Percentiles rank a stretch among this genome's conserved stretches.
These are phyloP conservation scores for Papiliotrema fonsecae DNA, from an alignment of 1,284 basidiomycete genomes.

Conservation along the genomic window DNA sequence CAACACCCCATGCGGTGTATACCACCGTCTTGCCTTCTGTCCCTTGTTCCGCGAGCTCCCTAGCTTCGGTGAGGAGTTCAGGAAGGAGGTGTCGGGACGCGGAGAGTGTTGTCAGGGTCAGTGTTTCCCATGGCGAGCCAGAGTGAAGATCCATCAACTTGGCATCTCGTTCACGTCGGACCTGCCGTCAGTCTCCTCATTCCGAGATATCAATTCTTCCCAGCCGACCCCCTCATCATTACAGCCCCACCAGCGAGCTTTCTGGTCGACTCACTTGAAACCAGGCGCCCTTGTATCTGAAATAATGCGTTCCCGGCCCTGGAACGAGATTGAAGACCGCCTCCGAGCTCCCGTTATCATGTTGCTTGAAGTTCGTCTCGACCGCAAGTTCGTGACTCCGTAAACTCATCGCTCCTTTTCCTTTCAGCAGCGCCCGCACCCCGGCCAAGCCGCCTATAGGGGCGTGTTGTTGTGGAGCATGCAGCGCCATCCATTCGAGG, in stretches of 20 bases:
- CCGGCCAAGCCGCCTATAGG: conserved; percentile 13
- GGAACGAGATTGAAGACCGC: conserved; percentile 90
- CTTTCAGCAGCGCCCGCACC: conserved; percentile 18
- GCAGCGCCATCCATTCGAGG: conserved; percentile 84
- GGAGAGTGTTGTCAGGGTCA: conserved; percentile 88
- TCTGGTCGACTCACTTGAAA: conserved; percentile 60
- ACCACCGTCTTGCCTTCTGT: conserved; percentile 95
- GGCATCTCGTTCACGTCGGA: conserved; percentile 85
- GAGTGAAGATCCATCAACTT: conserved; percentile 87
- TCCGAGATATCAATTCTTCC: too few relatives aligned
- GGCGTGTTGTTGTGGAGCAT: conserved; percentile 13
- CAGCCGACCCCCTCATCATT: too few relatives aligned
- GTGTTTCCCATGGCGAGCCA: conserved; percentile 94
- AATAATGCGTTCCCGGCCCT: conserved; percentile 90
- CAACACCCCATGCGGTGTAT: conserved; percentile 92
- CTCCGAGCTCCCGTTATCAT: conserved; percentile 79
- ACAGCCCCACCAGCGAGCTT: too few relatives aligned
- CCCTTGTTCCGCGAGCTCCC: conserved; percentile 75
- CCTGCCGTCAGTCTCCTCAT: conserved; percentile 54
- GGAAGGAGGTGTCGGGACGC: conserved; percentile 78
- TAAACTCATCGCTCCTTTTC: conserved; percentile 54
- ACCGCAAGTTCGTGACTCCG: conserved; percentile 89
- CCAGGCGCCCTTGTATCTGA: conserved; percentile 87
- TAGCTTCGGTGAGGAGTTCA: conserved; percentile 75
- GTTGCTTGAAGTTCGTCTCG: conserved; percentile 82